Base-by-base conservation (phyloP, 257 asterid genomes). In the Solanum tarapatanum region DNA sequence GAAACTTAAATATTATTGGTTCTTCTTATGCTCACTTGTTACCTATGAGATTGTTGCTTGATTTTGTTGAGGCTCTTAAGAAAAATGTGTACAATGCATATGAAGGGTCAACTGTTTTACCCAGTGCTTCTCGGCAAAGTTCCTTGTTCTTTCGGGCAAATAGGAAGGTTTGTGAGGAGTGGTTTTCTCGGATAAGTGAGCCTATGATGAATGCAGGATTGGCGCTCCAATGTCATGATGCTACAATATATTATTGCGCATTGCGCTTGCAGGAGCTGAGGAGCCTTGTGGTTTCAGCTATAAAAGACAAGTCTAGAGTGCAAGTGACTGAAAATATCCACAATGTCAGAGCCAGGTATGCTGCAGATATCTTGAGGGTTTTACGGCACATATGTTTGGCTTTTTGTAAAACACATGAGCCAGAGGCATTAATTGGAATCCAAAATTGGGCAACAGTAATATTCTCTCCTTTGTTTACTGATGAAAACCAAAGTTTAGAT, bases 201-300 rank as follows among this genome's bases (percentile, higher is more conserved):
- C 99, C 99, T 83, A 97, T 97, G 99, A 93, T 97, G 99, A 96
- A 95, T 91, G 99, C 99, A 90, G 99, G 99, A 87, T 84, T 93
- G 90, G 95, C 98, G 6, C 94, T 97, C 86, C 98, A 96, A 90
- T 95, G 98, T 88, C 97, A 95, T 88, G 95, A 94, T 92, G 96
- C 98, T 85, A 93, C 98, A 39, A 89, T 96, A 90, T 97, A 95
- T 85, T 96, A 97, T 87, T 94, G 98, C 87, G 87, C 93, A n/a
- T 72, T 93, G 82, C 94, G 99, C 66, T 90, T 97, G 92, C 93
- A 89, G 89, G 99, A 97, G 89, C 90, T 95, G 79, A 91, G 94
- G 82, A 91, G 91, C 87, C 88, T 92, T 88, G 93, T 94, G 88
- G 88, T 93, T 85, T 93, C 95, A 84, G 90, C 96, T 60, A 74